A percentile compares a stretch with the other conserved stretches of the same genome.
Evolutionary conservation across 257 asterid species (phyloP).

Genomic region (Knoxia roxburghii): DNA sequence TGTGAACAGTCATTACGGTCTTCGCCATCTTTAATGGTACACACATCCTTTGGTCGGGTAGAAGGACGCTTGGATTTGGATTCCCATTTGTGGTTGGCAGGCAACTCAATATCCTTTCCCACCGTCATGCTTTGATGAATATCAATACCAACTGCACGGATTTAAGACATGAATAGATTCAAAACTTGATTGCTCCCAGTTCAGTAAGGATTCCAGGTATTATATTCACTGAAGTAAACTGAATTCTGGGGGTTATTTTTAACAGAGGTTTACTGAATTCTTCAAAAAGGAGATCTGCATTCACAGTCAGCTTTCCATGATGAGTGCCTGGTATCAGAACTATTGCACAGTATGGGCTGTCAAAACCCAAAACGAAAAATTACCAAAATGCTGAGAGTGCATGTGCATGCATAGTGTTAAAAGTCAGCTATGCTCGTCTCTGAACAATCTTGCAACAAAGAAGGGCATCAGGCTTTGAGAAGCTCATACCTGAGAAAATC

Average conservation of each 20-base stretch:
- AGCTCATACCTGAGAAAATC: slow-evolving; percentile 72
- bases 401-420: slow-evolving; percentile 8
- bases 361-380: slow-evolving; percentile 18
- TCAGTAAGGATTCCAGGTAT: slow-evolving; percentile 2
- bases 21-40: slow-evolving; percentile 30
- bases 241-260: slow-evolving; percentile 37
- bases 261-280: slow-evolving; percentile 54
- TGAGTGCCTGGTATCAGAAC: slow-evolving; percentile 52
- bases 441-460: slow-evolving; percentile 4
- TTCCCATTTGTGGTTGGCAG: slow-evolving; percentile 27
- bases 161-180: slow-evolving; percentile 17
- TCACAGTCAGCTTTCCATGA: slow-evolving; percentile 68
- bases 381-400: slow-evolving; percentile 1
- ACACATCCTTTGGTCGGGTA: slow-evolving; percentile 37
- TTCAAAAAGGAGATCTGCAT: slow-evolving; percentile 77
- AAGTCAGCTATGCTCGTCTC: slow-evolving; percentile 18
- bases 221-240: slow-evolving; percentile 35
- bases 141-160: slow-evolving; percentile 86
- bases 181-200: slow-evolving; percentile 12
- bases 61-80: slow-evolving; percentile 35
- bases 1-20: slow-evolving; percentile 20
- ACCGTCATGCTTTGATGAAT: slow-evolving; percentile 61
- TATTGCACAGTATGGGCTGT: slow-evolving; percentile 77
- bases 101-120: slow-evolving; percentile 40
- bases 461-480: slow-evolving; percentile 14